Conservation (phyloP, 2,329 filamentous ascomycete species). For the Clarireedia sp. region DNA sequence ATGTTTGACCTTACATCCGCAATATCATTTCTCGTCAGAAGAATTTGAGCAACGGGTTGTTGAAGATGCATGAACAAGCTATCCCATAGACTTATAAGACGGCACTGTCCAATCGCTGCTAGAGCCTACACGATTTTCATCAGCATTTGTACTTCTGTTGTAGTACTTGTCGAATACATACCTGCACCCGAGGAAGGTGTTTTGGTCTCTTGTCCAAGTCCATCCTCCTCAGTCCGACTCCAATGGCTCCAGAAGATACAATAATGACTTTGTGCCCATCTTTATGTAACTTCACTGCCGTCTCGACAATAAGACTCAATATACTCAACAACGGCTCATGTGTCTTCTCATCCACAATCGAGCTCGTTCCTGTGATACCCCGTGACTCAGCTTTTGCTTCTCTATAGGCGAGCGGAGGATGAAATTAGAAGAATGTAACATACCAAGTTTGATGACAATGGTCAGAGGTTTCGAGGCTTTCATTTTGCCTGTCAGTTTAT, state of each 20-base stretch:
- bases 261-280: conserved; percentile 93
- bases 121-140: conserved; percentile 51
- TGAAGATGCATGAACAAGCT: conserved; percentile 79
- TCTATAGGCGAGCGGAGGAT: not conserved
- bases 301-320: conserved; percentile 87
- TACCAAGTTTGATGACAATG: conserved; percentile 62
- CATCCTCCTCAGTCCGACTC: conserved; percentile 86
- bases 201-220: conserved; percentile 81
- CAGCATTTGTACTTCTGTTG: not conserved
- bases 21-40: conserved; percentile 92
- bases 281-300: conserved; percentile 75
- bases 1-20: conserved; percentile 58
- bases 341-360: conserved; percentile 94
- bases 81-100: conserved; percentile 93
- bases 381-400: conserved; percentile 7
- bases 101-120: conserved; percentile 91
- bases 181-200: conserved; percentile 80
- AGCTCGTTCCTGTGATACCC: conserved; percentile 71
- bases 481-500: conserved; percentile 31
- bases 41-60: conserved; percentile 89
- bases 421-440: conserved; percentile 5
- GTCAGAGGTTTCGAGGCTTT: conserved; percentile 49
- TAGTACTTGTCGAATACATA: conserved; percentile 27
- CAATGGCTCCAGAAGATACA: conserved; percentile 94
- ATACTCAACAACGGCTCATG: conserved; percentile 90